Base-by-base conservation (phyloP, 768 basidiomycete species). In the Symmetrospora coprosmae region DNA sequence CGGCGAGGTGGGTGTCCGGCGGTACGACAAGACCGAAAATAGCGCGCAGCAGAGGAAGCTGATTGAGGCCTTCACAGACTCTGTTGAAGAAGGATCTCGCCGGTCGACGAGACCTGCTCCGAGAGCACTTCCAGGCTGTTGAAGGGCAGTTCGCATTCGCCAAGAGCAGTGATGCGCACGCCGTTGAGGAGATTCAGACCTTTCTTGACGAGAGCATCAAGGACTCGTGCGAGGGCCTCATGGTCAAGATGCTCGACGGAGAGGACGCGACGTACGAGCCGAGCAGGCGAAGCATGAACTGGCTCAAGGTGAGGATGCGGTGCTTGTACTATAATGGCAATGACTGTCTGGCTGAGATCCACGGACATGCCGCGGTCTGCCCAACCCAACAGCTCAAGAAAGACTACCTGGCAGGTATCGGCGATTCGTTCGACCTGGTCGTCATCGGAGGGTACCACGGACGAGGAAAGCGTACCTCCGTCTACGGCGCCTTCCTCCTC, bases 401-500 rank as follows among this genome's bases (percentile, higher is more conserved):
- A 70, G 94, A 97, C 72, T 99, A 97, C 71, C 79, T 99, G 2
- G 83, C 87, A 28, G 94, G 94, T 2, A 81, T 96, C 8, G 94
- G 94, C 25, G 94, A 99, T 74, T 96, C 92, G 0, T 81, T 97
- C 49, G 94, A 99, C 71, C 79, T 99, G 4, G 88, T 92, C 47
- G 94, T 97, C n/a, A 83, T 99, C 9, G 94, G 94, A 7, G 94
- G 82, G 16, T 97, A 97, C 73, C 86, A 91, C 67, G 94, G 94
- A 63, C 90, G 92, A 73, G 94, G 94, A 60, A 99, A 99, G 73
- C 84, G 94, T 52, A 94, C 92, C 28, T 85, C 87, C 71, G 87
- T 94, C 28, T 99, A 97, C 70, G 94, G 94, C 50, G 94, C 94
- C 13, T 97, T 94, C 80, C 79, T 97, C 23, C 80, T 99, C 35